Base-by-base conservation (phyloP, 768 basidiomycete species). In the Boletellus emodensis region DNA sequence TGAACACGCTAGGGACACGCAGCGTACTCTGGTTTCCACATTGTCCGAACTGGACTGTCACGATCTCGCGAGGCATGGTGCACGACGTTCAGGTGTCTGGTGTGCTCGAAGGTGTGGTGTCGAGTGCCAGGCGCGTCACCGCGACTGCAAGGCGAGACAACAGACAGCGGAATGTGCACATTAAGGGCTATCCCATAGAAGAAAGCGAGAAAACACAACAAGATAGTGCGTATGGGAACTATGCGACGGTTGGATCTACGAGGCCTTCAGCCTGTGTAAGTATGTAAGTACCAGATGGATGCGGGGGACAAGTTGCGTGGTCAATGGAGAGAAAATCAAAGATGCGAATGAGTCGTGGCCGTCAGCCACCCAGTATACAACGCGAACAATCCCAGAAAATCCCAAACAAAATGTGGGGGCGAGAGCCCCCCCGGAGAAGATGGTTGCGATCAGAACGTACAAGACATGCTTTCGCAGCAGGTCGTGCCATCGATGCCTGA, bases 11-110 rank as follows among this genome's bases (percentile, higher is more conserved):
- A 30, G 7, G 42, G 33, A 40, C 24, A 44, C 51, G 53, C 41
- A 41, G 4, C 84, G 65, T 64, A 90, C 91, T 87, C 75, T 92
- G 90, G 68, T 94, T 94, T 57, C 91, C 91, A 49, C 90, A 92
- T 79, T 95, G 92, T 58, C 93, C 93, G 11, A 92, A 81, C 64
- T 91, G 85, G 30, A 87, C 76, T 4, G 85, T 90, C 20, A 91
- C 86, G 56, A 90, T 87, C 72, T 90, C 87, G 59, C 88, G 84
- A 64, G 88, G 87, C 87, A 88, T 89, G 47, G 33, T 57, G 44
- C 40, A 48, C 26, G 26, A 12, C 26, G 40, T 28, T 28, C 24
- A 40, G 30, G 30, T 11, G 30, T 30, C 30, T 7, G 30, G 30
- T 7, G 30, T 22, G 22, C 22, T 40, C 24, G 39, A 24, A 6